Conservation (phyloP, 192 early-diverging fungal species). For the Coemansia sp. region DNA sequence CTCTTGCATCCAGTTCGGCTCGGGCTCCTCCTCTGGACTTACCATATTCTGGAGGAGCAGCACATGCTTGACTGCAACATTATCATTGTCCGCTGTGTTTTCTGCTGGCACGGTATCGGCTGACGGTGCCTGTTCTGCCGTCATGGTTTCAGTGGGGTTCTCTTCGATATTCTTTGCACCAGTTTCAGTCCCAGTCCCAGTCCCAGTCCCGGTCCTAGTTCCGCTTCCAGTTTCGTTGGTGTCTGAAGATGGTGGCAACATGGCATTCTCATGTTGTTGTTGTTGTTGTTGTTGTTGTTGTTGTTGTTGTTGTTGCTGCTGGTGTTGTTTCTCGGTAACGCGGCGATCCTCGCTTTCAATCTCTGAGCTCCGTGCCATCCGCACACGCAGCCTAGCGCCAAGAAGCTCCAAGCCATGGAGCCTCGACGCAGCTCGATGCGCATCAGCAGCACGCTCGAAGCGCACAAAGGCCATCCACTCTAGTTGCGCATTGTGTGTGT, state of each 20-base stretch:
- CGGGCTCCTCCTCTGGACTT: constrained; percentile 66
- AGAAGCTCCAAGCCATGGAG: constrained; percentile 84
- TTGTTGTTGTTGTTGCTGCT: not conserved
- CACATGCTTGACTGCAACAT: not conserved
- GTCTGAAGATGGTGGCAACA: not conserved
- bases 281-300: too few species aligned
- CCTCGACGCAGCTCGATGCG: constrained; percentile 74
- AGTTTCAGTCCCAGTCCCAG: too few species aligned
- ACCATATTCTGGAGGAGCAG: constrained; percentile 34
- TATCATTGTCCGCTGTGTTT: not conserved
- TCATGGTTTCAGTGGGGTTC: too few species aligned
- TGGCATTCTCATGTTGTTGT: not conserved
- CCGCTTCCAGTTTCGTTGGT: not conserved
- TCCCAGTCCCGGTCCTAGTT: too few species aligned
- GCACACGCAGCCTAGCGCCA: constrained; percentile 54
- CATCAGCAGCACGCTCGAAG: constrained; percentile 67
- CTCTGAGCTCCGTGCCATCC: constrained; percentile 32
- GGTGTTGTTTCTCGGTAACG: constrained; percentile 3
- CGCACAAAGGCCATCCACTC: constrained; percentile 65
- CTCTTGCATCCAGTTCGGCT: constrained; percentile 79
- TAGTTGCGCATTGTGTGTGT: constrained; percentile 61
- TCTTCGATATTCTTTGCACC: too few species aligned
- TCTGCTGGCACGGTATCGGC: not conserved
- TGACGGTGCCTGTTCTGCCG: too few species aligned
- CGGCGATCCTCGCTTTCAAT: constrained; percentile 27